These are phyloP conservation scores for Mucor lusitanicus DNA, from an alignment of 371 early-diverging fungal genomes.

Conservation along the genomic window DNA sequence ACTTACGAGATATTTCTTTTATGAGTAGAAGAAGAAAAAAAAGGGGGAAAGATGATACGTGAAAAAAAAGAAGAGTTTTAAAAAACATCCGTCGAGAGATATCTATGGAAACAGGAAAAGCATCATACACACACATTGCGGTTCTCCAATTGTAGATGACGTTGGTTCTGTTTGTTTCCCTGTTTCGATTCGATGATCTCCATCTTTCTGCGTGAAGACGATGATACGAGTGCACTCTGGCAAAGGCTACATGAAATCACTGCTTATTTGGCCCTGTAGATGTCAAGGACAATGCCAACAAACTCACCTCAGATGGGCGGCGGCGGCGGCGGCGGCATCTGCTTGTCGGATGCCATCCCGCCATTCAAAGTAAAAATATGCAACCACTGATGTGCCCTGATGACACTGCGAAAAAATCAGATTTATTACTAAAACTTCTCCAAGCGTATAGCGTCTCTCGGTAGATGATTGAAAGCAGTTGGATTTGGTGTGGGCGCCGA, in stretches of 20 bases:
- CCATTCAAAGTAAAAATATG: no score
- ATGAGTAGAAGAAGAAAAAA: not conserved
- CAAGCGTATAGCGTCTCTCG: slow-evolving; percentile 38
- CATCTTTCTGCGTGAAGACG: not conserved
- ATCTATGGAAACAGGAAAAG: not conserved
- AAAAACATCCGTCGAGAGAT: not conserved
- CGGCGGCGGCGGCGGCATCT: no score
- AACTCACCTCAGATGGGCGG: no score
- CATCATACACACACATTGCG: not conserved
- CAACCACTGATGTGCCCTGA: no score
- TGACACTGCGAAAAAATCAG: no score
- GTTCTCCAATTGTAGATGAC: not conserved
- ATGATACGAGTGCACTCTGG: no score
- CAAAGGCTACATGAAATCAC: no score
- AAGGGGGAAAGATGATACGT: not conserved
- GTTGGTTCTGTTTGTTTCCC: not conserved
- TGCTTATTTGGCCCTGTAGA: no score
- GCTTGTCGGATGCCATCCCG: no score
- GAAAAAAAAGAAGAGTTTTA: not conserved
- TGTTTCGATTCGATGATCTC: not conserved
- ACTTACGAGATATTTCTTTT: not conserved
- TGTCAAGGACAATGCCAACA: no score
- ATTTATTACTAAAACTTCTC: slow-evolving; percentile 32
- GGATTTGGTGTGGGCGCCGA: slow-evolving; percentile 21
- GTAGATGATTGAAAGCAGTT: slow-evolving; percentile 32